Evolutionary conservation across 306 rosid species (phyloP), one percentile per base, ranked within the genome.

Genomic region (Cucurbita argyrosperma): DNA sequence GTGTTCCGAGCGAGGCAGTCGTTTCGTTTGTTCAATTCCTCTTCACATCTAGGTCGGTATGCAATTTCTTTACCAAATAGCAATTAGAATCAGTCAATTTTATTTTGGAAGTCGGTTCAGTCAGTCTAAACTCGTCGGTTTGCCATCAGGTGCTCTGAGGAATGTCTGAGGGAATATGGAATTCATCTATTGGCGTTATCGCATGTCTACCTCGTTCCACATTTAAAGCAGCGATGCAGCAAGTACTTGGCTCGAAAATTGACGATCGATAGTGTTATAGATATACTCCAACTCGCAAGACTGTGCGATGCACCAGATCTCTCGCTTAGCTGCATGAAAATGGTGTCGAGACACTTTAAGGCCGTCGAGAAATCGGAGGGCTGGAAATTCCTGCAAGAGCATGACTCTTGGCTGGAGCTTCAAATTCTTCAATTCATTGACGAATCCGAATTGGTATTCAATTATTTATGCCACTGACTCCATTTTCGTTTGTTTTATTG

Each of bases 281-380:
- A 94, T 45, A 72, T 94, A 52, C 89, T 94, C 10, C 97, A 94
- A 75, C 87, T 94, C 19, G 96, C 96, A 0, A 83, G 85, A 57
- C 85, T 94, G 84, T 94, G 96, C 84, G 96, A 94, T 26, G 96
- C 99, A 15, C 96, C 96, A 15, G 92, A 94, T 88, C 99, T 94
- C 35, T 76, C 78, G 71, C 84, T 94, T 84, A 90, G 87, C 71
- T 88, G 96, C 80, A 81, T 89, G 96, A 91, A 86, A 57, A 72
- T 89, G 71, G 88, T 89, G 49, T 73, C 86, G 10, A 65, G 59
- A 9, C 74, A 91, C 67, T 91, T 87, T 89, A 88, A 84, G 43
- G 80, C 90, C 2, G 97, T 91, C 1, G 90, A 91, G 75, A 64
- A 70, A 46, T 88, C 92, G 0, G 99, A 91, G 52, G 99, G 96